Evolutionary conservation across 768 basidiomycete genomes (phyloP).

Genomic region (Macrolepiota fuliginosa): DNA sequence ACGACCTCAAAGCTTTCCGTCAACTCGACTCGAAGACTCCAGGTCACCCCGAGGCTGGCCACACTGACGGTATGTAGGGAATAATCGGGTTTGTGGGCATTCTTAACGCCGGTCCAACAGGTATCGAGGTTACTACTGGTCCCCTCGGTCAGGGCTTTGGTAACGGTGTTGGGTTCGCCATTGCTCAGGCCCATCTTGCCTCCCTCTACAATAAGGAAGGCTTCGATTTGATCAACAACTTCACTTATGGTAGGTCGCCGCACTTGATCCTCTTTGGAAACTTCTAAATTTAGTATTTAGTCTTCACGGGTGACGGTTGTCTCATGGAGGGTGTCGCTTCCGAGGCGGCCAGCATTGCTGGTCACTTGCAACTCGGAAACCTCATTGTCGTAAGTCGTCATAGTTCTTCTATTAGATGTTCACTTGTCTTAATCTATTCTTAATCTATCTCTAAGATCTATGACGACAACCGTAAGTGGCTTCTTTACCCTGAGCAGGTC

Average conservation of each 20-base stretch:
- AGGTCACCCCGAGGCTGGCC: constrained; percentile 83
- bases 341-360: constrained; percentile 90
- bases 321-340: constrained; percentile 96
- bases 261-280: constrained; percentile 3
- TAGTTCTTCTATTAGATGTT: background rate
- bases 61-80: constrained; percentile 40
- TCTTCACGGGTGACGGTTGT: constrained; percentile 93
- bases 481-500: background rate
- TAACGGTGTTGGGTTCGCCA: constrained; percentile 91
- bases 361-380: constrained; percentile 92
- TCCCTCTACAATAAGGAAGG: constrained; percentile 89
- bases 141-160: constrained; percentile 95
- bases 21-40: constrained; percentile 89
- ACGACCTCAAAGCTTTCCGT: constrained; percentile 92
- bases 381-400: constrained; percentile 72
- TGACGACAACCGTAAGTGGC: constrained; percentile 86
- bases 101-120: constrained; percentile 26
- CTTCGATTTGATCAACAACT: constrained; percentile 81
- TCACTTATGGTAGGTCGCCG: constrained; percentile 71
- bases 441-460: constrained; percentile 57
- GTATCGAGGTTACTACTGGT: constrained; percentile 91
- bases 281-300: constrained; percentile 32
- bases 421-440: background rate
- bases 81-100: background rate
- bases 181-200: constrained; percentile 87